phyloP scores from a whole-genome alignment of 345 rosid genomes.

The Eucalyptus pauciflora region DNA sequence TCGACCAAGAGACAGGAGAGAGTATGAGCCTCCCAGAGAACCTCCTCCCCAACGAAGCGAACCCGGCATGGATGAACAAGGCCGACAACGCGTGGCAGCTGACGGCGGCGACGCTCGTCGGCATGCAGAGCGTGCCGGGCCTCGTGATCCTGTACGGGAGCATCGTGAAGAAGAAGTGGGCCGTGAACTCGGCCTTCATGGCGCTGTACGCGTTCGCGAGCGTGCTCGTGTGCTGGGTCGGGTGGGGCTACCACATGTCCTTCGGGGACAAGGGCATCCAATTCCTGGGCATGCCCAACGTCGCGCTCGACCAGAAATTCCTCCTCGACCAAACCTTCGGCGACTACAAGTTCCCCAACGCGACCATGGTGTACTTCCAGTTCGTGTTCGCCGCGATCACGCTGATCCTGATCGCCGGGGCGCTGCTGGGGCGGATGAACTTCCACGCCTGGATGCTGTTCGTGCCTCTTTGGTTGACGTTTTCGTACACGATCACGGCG shows the following conservation, averaged over 20 bases:
- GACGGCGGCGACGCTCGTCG: constrained; percentile 51
- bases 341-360: constrained; percentile 25
- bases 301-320: constrained; percentile 25
- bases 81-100: constrained; percentile 74
- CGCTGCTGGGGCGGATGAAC: constrained; percentile 63
- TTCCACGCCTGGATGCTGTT: constrained; percentile 64
- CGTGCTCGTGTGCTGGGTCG: constrained; percentile 58
- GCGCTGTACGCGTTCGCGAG: constrained; percentile 61
- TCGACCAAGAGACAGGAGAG: not conserved
- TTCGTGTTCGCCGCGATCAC: constrained; percentile 56
- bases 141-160: constrained; percentile 56
- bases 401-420: constrained; percentile 43
- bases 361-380: constrained; percentile 59
- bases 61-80: constrained; percentile 52
- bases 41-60: constrained; percentile 15
- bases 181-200: constrained; percentile 71
- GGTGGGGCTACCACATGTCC: constrained; percentile 48
- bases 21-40: constrained; percentile 12
- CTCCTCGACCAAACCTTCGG: constrained; percentile 4
- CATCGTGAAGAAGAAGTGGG: constrained; percentile 75
- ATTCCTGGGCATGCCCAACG: constrained; percentile 31
- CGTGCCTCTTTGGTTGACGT: constrained; percentile 61
- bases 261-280: constrained; percentile 28
- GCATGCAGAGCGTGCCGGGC: constrained; percentile 62
- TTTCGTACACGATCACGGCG: constrained; percentile 47